phyloP scores from a whole-genome alignment of 2,329 filamentous ascomycete genomes.

The Atkinsonella hypoxylon region DNA sequence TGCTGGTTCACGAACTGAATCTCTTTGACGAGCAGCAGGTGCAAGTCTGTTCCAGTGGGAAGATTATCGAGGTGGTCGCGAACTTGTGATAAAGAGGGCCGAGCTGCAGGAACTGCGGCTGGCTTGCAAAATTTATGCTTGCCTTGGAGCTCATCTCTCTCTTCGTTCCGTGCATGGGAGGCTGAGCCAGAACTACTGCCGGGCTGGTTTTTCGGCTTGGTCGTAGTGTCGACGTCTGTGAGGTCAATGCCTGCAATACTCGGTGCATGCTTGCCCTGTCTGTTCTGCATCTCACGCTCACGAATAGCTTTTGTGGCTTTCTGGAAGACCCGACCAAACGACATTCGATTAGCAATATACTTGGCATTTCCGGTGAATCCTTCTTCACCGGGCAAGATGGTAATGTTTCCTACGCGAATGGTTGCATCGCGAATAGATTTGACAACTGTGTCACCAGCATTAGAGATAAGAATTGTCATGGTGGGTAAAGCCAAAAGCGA shows the following conservation, averaged over 20 bases:
- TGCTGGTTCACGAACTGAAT: constrained; percentile 53
- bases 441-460: constrained; percentile 76
- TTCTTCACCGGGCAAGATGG: constrained; percentile 46
- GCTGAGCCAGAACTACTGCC: neutral
- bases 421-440: constrained; percentile 44
- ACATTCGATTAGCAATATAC: constrained; percentile 28
- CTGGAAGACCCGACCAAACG: constrained; percentile 29
- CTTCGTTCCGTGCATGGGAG: neutral
- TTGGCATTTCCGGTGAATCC: constrained; percentile 35
- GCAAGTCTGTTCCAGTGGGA: constrained; percentile 37
- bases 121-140: constrained; percentile 5
- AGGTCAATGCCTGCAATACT: constrained; percentile 3
- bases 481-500: constrained; percentile 74
- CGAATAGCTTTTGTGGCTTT: constrained; percentile 4
- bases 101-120: constrained; percentile 7
- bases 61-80: constrained; percentile 26
- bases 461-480: constrained; percentile 75
- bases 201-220: neutral
- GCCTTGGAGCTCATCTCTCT: constrained; percentile 3
- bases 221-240: constrained; percentile 2
- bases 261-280: neutral
- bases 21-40: constrained; percentile 57
- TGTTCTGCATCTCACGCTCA: constrained; percentile 3
- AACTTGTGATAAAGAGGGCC: constrained; percentile 22
- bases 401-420: constrained; percentile 43